A percentile compares a stretch with the other conserved stretches of the same genome.
Evolutionary conservation across 1,284 basidiomycete species (phyloP).

Genomic region (Psilocybe mexicana): DNA sequence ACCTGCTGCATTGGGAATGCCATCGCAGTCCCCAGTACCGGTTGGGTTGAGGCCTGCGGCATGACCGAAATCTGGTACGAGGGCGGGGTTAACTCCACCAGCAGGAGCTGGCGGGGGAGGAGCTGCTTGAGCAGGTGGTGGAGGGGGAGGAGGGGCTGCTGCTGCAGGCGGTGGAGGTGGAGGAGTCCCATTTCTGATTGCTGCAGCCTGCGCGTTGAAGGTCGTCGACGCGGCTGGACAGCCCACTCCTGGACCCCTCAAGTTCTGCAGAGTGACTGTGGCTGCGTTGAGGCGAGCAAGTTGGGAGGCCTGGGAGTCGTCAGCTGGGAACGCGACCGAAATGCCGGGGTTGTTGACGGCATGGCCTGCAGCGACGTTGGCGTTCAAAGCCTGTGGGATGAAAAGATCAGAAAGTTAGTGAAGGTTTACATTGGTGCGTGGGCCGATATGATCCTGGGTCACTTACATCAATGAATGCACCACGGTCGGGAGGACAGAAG

Average conservation of each 20-base stretch:
- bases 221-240: slow-evolving; percentile 57
- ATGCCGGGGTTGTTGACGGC: slow-evolving; percentile 62
- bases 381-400: slow-evolving; percentile 40
- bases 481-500: slow-evolving; percentile 56
- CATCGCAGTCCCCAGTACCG: slow-evolving; percentile 57
- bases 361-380: slow-evolving; percentile 59
- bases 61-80: slow-evolving; percentile 56
- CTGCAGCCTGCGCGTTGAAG: slow-evolving; percentile 46
- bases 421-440: no score
- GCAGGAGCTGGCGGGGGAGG: slow-evolving; percentile 20
- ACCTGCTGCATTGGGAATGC: slow-evolving; percentile 49
- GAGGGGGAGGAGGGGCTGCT: not conserved
- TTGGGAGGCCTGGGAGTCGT: slow-evolving; percentile 52
- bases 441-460: not conserved
- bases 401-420: not conserved
- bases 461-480: slow-evolving; percentile 18
- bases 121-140: slow-evolving; percentile 21
- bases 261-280: slow-evolving; percentile 53
- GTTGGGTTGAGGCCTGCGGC: slow-evolving; percentile 51
- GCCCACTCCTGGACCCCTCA: slow-evolving; percentile 51
- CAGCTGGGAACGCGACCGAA: slow-evolving; percentile 57
- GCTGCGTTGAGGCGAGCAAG: slow-evolving; percentile 52
- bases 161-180: slow-evolving; percentile 20
- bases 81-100: slow-evolving; percentile 40
- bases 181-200: slow-evolving; percentile 37